Evolutionary conservation across 2,329 filamentous ascomycete genomes (phyloP).

Genomic region (Epichloe typhina): DNA sequence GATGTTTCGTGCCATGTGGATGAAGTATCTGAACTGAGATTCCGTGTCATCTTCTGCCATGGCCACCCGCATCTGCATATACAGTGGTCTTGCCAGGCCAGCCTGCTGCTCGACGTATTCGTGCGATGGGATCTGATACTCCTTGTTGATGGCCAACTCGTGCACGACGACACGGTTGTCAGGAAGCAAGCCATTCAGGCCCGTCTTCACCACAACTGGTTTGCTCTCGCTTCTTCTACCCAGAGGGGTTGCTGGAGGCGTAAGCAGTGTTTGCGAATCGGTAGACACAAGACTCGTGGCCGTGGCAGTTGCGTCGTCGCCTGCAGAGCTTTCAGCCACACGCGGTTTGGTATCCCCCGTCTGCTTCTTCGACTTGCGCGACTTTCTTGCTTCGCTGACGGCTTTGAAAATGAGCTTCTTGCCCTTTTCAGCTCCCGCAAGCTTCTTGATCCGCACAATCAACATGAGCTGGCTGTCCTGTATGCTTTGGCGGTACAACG

Average conservation of each 20-base stretch:
- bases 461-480: slow-evolving; percentile 69
- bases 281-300: slow-evolving; percentile 24
- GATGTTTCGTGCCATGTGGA: slow-evolving; percentile 58
- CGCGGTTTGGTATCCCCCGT: slow-evolving; percentile 62
- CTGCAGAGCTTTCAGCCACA: slow-evolving; percentile 36
- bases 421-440: slow-evolving; percentile 59
- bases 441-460: slow-evolving; percentile 65
- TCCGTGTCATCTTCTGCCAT: slow-evolving; percentile 54
- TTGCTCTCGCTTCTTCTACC: slow-evolving; percentile 20
- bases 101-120: slow-evolving; percentile 46
- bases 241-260: slow-evolving; percentile 38
- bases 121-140: slow-evolving; percentile 56
- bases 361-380: slow-evolving; percentile 50
- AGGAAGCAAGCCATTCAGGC: slow-evolving; percentile 45
- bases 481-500: slow-evolving; percentile 68
- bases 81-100: slow-evolving; percentile 33
- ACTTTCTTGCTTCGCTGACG: slow-evolving; percentile 56
- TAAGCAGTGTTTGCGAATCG: slow-evolving; percentile 33
- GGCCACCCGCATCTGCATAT: slow-evolving; percentile 45
- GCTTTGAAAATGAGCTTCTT: slow-evolving; percentile 63
- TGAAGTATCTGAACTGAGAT: slow-evolving; percentile 52
- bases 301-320: slow-evolving; percentile 22
- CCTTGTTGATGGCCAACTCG: slow-evolving; percentile 66
- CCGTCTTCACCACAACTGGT: slow-evolving; percentile 23
- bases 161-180: slow-evolving; percentile 65